Conservation (phyloP, 2,329 filamentous ascomycete genomes). For the Sporothrix protearum region DNA sequence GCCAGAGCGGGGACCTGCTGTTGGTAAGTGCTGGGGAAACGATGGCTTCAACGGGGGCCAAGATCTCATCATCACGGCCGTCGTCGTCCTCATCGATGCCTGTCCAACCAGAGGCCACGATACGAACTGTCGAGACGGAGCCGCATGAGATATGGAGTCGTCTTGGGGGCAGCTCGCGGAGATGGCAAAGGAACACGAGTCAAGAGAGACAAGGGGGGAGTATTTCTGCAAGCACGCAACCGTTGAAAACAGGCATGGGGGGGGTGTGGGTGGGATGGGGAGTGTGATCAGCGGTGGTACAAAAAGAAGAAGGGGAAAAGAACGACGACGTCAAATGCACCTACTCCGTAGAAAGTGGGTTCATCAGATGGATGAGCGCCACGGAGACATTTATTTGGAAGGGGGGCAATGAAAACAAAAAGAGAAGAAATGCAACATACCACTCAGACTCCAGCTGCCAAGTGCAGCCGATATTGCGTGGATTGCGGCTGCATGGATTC, state of each 20-base stretch:
- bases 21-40: neutral
- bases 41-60: slow-evolving; percentile 7
- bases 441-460: neutral
- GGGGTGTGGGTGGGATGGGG: neutral
- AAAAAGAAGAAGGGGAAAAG: neutral
- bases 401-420: neutral
- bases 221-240: neutral
- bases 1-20: neutral
- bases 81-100: neutral
- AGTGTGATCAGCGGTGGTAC: neutral
- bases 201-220: neutral
- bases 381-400: neutral
- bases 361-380: neutral
- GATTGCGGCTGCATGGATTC: neutral
- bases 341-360: neutral
- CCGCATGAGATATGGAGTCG: neutral
- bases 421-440: neutral
- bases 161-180: slow-evolving; percentile 6
- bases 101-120: slow-evolving; percentile 13
- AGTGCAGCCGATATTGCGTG: neutral
- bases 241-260: neutral
- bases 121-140: neutral
- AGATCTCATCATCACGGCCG: slow-evolving; percentile 13
- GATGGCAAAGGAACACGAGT: neutral
- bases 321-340: neutral